Evolutionary conservation across 1,139 yeast species (phyloP).

Genomic region (Magnusiomyces tetraspermus): DNA sequence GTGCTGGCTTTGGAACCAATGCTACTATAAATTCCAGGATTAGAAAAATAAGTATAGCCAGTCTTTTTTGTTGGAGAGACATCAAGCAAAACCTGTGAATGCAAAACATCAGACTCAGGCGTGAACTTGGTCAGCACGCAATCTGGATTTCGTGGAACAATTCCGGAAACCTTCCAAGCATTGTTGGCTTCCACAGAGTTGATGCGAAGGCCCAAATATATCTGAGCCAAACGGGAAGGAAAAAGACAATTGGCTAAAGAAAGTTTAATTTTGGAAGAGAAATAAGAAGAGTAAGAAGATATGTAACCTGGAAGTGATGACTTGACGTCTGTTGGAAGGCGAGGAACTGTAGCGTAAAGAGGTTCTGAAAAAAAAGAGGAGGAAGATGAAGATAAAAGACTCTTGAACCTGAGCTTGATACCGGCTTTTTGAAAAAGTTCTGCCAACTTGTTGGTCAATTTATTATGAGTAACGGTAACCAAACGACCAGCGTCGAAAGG

Average conservation of each 20-base stretch:
- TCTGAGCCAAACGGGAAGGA: background rate
- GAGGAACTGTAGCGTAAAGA: background rate
- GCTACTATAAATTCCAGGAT: no score
- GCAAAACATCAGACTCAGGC: no score
- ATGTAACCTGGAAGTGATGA: no score
- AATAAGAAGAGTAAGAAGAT: no score
- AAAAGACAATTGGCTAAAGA: background rate
- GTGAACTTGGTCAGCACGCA: no score
- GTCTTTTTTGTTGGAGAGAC: no score
- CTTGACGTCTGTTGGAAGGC: background rate
- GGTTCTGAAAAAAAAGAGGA: background rate
- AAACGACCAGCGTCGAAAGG: background rate
- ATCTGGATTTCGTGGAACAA: constrained; percentile 7
- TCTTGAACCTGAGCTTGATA: background rate
- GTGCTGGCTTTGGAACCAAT: no score
- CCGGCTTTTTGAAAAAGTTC: background rate
- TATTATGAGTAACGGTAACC: background rate
- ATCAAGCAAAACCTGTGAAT: no score
- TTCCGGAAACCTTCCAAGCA: constrained; percentile 4
- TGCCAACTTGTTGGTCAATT: background rate
- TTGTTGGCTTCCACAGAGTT: background rate
- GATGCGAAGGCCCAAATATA: background rate
- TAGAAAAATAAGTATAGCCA: no score
- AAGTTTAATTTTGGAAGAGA: background rate
- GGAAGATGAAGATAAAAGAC: background rate